phyloP scores from a whole-genome alignment of 164 flowering plant species.

The Kingdonia uniflora region DNA sequence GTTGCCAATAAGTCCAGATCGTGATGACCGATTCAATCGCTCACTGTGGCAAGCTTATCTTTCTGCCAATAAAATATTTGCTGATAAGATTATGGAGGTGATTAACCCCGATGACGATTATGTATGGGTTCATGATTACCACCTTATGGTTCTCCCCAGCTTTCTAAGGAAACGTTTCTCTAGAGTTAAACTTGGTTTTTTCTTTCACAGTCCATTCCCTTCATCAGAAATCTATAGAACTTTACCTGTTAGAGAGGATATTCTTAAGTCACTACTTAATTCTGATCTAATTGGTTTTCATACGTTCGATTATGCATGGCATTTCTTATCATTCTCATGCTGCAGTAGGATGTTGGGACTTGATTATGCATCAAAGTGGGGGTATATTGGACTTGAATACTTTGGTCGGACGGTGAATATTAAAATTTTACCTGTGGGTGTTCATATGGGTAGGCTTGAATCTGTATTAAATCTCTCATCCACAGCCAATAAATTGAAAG shows the following conservation, averaged over 20 bases:
- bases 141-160: slow-evolving; percentile 71
- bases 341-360: slow-evolving; percentile 71
- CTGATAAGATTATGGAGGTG: slow-evolving; percentile 64
- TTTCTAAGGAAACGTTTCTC: slow-evolving; percentile 49
- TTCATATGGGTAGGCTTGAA: slow-evolving; percentile 58
- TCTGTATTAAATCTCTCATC: slow-evolving; percentile 40
- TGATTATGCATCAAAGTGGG: slow-evolving; percentile 57
- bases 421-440: slow-evolving; percentile 58
- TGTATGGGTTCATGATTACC: slow-evolving; percentile 84
- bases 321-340: slow-evolving; percentile 69
- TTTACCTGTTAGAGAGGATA: slow-evolving; percentile 65
- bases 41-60: slow-evolving; percentile 68
- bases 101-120: slow-evolving; percentile 57
- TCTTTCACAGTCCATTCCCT: slow-evolving; percentile 81
- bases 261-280: slow-evolving; percentile 49
- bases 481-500: slow-evolving; percentile 36
- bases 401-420: slow-evolving; percentile 59
- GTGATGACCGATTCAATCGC: slow-evolving; percentile 63
- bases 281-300: slow-evolving; percentile 64
- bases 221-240: slow-evolving; percentile 74
- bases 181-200: slow-evolving; percentile 63
- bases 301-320: slow-evolving; percentile 72
- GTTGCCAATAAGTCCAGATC: slow-evolving; percentile 65
- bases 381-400: slow-evolving; percentile 64
- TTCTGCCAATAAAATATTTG: slow-evolving; percentile 59